These are phyloP conservation scores for Tephrocybe sp. DNA, from an alignment of 768 basidiomycete species.

Conservation along the genomic window DNA sequence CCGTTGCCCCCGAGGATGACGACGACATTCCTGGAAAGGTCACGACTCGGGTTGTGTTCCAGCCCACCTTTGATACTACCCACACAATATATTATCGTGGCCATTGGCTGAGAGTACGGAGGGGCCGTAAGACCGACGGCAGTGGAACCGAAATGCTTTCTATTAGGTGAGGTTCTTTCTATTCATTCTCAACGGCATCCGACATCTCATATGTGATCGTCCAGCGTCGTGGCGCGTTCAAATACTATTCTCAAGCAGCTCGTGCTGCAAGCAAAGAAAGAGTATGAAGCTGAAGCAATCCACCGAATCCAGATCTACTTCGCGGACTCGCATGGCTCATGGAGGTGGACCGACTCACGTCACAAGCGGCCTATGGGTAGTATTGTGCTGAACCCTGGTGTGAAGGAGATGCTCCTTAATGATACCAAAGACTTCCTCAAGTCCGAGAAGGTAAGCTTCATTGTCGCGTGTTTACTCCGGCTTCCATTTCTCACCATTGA, in stretches of 20 bases:
- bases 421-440: slow-evolving; percentile 84
- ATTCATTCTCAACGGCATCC: slow-evolving; percentile 7
- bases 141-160: slow-evolving; percentile 73
- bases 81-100: slow-evolving; percentile 87
- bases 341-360: slow-evolving; percentile 86
- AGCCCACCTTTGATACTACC: slow-evolving; percentile 84
- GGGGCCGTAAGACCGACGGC: slow-evolving; percentile 68
- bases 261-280: slow-evolving; percentile 85
- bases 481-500: slow-evolving; percentile 5
- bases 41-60: slow-evolving; percentile 83
- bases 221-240: slow-evolving; percentile 78
- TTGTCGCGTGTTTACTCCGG: not conserved
- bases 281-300: slow-evolving; percentile 85
- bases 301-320: slow-evolving; percentile 90
- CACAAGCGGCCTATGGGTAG: slow-evolving; percentile 88
- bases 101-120: slow-evolving; percentile 79
- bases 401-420: slow-evolving; percentile 84
- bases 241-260: slow-evolving; percentile 87
- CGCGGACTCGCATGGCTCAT: slow-evolving; percentile 83
- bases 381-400: slow-evolving; percentile 85
- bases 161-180: slow-evolving; percentile 51
- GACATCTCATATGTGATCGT: not conserved
- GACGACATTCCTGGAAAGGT: slow-evolving; percentile 58
- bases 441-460: slow-evolving; percentile 64
- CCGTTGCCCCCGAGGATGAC: slow-evolving; percentile 18